These are phyloP conservation scores for Stylonectria norvegica DNA, from an alignment of 2,329 filamentous ascomycete genomes.

Conservation along the genomic window DNA sequence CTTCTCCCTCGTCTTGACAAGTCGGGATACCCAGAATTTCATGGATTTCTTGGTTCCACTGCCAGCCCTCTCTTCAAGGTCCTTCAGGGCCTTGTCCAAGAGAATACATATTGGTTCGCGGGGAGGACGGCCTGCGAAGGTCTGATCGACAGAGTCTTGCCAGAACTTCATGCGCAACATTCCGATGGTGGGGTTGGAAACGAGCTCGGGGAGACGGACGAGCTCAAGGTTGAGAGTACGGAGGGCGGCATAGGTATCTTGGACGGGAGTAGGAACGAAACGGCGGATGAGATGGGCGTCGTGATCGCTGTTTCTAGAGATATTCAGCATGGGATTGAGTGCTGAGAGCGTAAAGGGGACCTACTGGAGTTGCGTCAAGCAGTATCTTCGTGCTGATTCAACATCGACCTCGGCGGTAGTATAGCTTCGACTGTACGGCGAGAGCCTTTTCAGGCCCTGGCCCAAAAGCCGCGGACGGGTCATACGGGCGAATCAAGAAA, in stretches of 20 bases:
- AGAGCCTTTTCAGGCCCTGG: slow-evolving; percentile 39
- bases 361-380: slow-evolving; percentile 51
- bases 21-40: slow-evolving; percentile 70
- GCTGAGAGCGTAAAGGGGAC: slow-evolving; percentile 1
- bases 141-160: slow-evolving; percentile 77
- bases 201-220: slow-evolving; percentile 82
- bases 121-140: slow-evolving; percentile 73
- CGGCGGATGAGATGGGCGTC: slow-evolving; percentile 82
- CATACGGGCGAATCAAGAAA: slow-evolving; percentile 32
- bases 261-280: slow-evolving; percentile 72
- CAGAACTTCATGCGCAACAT: slow-evolving; percentile 93
- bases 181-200: slow-evolving; percentile 82
- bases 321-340: slow-evolving; percentile 7
- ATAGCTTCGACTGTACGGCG: slow-evolving; percentile 37
- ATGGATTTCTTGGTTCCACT: slow-evolving; percentile 47
- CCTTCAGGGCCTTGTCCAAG: slow-evolving; percentile 67
- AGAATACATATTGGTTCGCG: slow-evolving; percentile 89
- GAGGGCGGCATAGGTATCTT: slow-evolving; percentile 84
- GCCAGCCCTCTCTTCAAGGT: slow-evolving; percentile 48
- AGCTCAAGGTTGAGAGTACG: slow-evolving; percentile 92
- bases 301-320: slow-evolving; percentile 74
- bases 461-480: slow-evolving; percentile 35
- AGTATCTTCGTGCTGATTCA: slow-evolving; percentile 52
- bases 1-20: slow-evolving; percentile 78
- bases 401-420: slow-evolving; percentile 51